Percentiles rank a stretch among this genome's conserved stretches.
phyloP scores from a whole-genome alignment of 129 eudicot genomes.

The Flaveria ramosissima region DNA sequence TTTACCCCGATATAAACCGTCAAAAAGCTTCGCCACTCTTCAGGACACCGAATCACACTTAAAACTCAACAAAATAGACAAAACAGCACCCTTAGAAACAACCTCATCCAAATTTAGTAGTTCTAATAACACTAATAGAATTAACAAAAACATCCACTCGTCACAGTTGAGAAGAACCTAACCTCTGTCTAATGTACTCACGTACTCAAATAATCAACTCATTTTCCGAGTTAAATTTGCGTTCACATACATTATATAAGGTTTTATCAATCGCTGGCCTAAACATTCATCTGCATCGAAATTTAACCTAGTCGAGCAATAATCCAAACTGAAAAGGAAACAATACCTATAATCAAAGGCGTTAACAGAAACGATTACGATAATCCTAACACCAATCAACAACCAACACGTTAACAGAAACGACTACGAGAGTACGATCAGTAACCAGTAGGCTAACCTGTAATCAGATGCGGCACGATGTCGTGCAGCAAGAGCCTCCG shows the following conservation, averaged over 20 bases:
- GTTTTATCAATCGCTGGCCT: background rate
- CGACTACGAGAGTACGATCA: background rate
- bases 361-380: background rate
- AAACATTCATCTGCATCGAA: constrained; percentile 4
- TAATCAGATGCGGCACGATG: constrained; percentile 86
- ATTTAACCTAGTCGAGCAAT: constrained; percentile 6
- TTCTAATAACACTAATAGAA: constrained; percentile 1
- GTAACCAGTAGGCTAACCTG: constrained; percentile 44
- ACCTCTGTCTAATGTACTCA: background rate
- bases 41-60: background rate
- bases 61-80: background rate
- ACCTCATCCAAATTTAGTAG: background rate
- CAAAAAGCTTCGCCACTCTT: background rate
- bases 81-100: background rate
- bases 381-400: background rate
- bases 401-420: constrained; percentile 9
- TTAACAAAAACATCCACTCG: constrained; percentile 9
- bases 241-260: background rate
- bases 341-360: background rate
- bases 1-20: background rate
- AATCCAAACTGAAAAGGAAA: constrained; percentile 6
- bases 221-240: background rate
- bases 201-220: background rate
- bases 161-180: background rate
- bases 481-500: constrained; percentile 86